phyloP scores from a whole-genome alignment of 192 early-diverging fungal species.

The Gaertneriomyces semiglobifer region DNA sequence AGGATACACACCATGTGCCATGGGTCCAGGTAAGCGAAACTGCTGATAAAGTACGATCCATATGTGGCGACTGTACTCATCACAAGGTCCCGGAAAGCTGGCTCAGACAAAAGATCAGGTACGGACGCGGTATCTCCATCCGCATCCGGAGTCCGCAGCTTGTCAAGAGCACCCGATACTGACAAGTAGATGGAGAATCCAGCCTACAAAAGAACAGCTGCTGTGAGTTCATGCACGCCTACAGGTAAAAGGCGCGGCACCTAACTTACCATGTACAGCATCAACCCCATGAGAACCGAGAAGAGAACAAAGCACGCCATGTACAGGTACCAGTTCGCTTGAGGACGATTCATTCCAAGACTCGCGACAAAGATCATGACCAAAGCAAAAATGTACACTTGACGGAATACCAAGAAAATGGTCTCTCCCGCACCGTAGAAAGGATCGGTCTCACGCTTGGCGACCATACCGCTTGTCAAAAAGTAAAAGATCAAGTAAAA shows the following conservation, averaged over 20 bases:
- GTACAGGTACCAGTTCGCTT: slow-evolving; percentile 44
- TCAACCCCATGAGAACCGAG: slow-evolving; percentile 41
- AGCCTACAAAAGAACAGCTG: slow-evolving; percentile 12
- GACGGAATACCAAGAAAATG: slow-evolving; percentile 34
- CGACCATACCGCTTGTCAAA: slow-evolving; percentile 32
- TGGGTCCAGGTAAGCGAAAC: slow-evolving; percentile 47
- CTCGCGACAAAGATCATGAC: slow-evolving; percentile 47
- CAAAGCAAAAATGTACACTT: slow-evolving; percentile 46
- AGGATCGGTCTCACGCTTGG: slow-evolving; percentile 46
- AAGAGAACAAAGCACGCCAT: slow-evolving; percentile 44
- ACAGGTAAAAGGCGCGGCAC: not conserved
- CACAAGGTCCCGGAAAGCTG: slow-evolving; percentile 39
- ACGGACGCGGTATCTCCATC: slow-evolving; percentile 21
- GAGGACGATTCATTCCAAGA: slow-evolving; percentile 53
- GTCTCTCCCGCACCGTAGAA: slow-evolving; percentile 43
- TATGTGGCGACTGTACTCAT: slow-evolving; percentile 46
- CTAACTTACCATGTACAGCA: slow-evolving; percentile 44
- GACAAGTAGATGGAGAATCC: slow-evolving; percentile 33
- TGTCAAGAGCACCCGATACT: slow-evolving; percentile 22
- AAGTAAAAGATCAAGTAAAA: slow-evolving; percentile 60
- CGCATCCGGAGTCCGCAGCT: slow-evolving; percentile 3
- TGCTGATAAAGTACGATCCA: slow-evolving; percentile 49
- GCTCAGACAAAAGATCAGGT: slow-evolving; percentile 13
- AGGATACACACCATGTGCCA: slow-evolving; percentile 53
- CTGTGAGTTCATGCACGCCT: not conserved